Conservation (phyloP, 768 basidiomycete species). For the Hydnum rufescens region DNA sequence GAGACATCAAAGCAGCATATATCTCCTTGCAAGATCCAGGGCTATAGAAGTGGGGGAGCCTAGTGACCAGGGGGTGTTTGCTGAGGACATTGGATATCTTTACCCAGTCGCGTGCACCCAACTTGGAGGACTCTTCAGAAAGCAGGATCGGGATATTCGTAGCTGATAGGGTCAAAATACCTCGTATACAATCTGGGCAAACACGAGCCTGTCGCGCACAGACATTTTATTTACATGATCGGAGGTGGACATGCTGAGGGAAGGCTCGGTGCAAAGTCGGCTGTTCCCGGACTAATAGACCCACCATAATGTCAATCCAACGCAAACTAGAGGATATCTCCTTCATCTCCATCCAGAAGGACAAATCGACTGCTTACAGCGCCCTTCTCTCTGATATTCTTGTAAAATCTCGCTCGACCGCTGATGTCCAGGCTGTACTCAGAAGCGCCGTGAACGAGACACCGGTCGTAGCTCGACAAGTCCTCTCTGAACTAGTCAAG, state of each 20-base stretch:
- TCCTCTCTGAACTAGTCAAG: constrained; percentile 68
- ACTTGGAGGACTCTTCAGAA: background rate
- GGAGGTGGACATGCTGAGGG: background rate
- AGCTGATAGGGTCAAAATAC: constrained; percentile 36
- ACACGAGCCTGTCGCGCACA: constrained; percentile 49
- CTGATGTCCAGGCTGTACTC: constrained; percentile 51
- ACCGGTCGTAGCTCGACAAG: constrained; percentile 74
- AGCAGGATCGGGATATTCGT: background rate
- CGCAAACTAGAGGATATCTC: constrained; percentile 41
- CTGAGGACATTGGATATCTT: constrained; percentile 43
- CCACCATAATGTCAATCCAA: constrained; percentile 8
- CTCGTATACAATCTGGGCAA: constrained; percentile 77
- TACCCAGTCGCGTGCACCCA: constrained; percentile 31
- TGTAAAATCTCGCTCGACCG: constrained; percentile 26
- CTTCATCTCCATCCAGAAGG: constrained; percentile 48
- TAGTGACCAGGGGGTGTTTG: constrained; percentile 47
- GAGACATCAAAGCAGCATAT: constrained; percentile 49
- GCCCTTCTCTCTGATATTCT: constrained; percentile 41
- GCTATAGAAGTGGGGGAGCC: constrained; percentile 46
- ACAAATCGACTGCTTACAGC: constrained; percentile 60
- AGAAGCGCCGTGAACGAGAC: constrained; percentile 59
- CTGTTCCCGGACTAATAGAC: too few relatives aligned
- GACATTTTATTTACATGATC: background rate
- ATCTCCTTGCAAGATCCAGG: constrained; percentile 49
- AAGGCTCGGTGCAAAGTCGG: background rate